phyloP scores from a whole-genome alignment of 345 rosid genomes.

The Salix dunnii region DNA sequence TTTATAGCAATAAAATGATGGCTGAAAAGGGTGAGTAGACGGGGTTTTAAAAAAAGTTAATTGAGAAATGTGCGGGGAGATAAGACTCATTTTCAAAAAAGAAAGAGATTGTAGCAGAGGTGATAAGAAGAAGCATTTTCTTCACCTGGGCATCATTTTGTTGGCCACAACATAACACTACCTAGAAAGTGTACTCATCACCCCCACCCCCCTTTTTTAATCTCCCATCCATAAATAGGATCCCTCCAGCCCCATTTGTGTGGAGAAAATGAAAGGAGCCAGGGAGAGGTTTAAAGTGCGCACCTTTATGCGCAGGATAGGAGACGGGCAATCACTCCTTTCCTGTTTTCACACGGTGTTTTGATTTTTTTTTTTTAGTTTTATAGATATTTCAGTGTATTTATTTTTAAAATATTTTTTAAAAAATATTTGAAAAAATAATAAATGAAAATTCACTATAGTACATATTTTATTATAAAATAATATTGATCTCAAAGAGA shows the following conservation, averaged over 20 bases:
- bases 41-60: conserved; percentile 8
- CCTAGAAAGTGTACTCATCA: conserved; percentile 42
- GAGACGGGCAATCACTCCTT: not conserved
- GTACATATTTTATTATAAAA: no score
- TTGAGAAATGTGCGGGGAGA: conserved; percentile 3
- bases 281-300: conserved; percentile 32
- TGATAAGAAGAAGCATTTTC: conserved; percentile 45
- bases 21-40: conserved; percentile 16
- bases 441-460: no score
- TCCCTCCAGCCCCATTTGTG: no score
- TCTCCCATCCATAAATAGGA: no score
- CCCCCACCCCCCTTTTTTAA: not conserved
- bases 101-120: conserved; percentile 26
- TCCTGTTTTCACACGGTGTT: no score
- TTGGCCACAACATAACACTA: conserved; percentile 63
- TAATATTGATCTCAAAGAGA: not conserved
- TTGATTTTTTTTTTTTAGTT: no score
- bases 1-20: conserved; percentile 40
- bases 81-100: not conserved
- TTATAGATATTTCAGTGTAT: no score
- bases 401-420: no score
- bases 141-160: conserved; percentile 60
- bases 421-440: no score
- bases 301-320: conserved; percentile 31
- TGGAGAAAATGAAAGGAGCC: not conserved